phyloP scores from a whole-genome alignment of 768 basidiomycete genomes.

The Russula sp. region DNA sequence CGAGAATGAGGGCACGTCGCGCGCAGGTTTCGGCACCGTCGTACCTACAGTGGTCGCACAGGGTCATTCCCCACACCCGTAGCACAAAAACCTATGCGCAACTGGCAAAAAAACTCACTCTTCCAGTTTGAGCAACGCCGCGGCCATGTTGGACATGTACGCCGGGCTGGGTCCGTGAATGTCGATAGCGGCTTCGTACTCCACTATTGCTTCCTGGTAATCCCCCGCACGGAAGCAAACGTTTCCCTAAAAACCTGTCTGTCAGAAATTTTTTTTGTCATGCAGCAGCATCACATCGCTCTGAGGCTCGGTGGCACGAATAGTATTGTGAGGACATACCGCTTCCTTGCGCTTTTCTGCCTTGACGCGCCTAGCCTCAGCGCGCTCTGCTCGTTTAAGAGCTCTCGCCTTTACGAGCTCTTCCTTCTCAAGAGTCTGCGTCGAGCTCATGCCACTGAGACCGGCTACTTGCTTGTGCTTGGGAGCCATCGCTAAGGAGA shows the following conservation, averaged over 20 bases:
- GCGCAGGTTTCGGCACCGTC: not conserved
- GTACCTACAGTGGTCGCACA: not conserved
- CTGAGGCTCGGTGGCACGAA: not conserved
- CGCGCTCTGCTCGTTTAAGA: not conserved
- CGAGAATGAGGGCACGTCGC: conserved; percentile 6
- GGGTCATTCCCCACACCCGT: not conserved
- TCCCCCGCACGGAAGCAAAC: conserved; percentile 32
- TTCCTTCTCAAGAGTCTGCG: not conserved
- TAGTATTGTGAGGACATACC: not conserved
- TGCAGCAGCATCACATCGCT: not conserved
- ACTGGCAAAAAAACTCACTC: conserved; percentile 15
- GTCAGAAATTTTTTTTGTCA: not conserved
- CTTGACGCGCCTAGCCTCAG: not conserved
- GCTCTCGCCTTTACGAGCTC: not conserved
- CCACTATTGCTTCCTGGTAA: conserved; percentile 33
- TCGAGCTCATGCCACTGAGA: not conserved
- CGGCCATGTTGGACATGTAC: conserved; percentile 37
- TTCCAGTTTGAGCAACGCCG: conserved; percentile 36
- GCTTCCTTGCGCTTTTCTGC: conserved; percentile 4
- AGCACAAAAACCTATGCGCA: not conserved
- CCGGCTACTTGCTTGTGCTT: not conserved
- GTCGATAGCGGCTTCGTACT: conserved; percentile 35
- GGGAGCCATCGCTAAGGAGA: not conserved
- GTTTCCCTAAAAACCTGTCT: conserved; percentile 38
- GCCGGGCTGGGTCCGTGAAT: conserved; percentile 34